A percentile compares a stretch with the other conserved stretches of the same genome.
Conservation (phyloP, 345 rosid species). For the Linum trigynum region DNA sequence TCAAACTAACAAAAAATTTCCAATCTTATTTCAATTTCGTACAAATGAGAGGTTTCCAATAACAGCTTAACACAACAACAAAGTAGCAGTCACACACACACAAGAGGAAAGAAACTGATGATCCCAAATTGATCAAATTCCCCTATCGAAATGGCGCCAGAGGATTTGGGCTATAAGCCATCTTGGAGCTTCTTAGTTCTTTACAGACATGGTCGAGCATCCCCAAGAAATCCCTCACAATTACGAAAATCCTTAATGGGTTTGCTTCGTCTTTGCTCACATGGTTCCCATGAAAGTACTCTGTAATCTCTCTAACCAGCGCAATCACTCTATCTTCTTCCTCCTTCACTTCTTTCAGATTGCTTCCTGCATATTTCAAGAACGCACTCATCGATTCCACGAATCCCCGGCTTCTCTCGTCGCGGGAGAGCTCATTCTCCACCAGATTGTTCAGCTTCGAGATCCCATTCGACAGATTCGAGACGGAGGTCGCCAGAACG, state of each 20-base stretch:
- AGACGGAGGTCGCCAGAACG: conserved; percentile 76
- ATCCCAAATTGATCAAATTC: neutral
- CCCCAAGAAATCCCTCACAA: conserved; percentile 91
- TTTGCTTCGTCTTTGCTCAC: conserved; percentile 78
- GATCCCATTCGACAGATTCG: conserved; percentile 60
- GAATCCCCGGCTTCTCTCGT: conserved; percentile 43
- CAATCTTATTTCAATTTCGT: no score
- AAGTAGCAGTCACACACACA: conserved; percentile 1
- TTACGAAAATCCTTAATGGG: conserved; percentile 83
- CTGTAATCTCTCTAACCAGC: conserved; percentile 66
- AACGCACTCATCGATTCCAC: conserved; percentile 53
- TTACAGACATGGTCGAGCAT: conserved; percentile 91
- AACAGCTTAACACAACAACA: no score
- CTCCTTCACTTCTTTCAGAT: conserved; percentile 50
- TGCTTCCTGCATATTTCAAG: conserved; percentile 45
- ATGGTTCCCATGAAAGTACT: conserved; percentile 80
- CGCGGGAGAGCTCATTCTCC: conserved; percentile 26
- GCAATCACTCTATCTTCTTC: conserved; percentile 63
- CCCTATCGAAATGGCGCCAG: conserved; percentile 69
- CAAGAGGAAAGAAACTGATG: neutral
- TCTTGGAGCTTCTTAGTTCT: conserved; percentile 64
- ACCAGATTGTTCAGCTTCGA: conserved; percentile 41
- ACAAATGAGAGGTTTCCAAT: no score
- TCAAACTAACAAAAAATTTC: no score
- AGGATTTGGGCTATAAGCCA: conserved; percentile 56